Evolutionary conservation across 164 flowering plant genomes (phyloP).

Genomic region (Brasenia schreberi): DNA sequence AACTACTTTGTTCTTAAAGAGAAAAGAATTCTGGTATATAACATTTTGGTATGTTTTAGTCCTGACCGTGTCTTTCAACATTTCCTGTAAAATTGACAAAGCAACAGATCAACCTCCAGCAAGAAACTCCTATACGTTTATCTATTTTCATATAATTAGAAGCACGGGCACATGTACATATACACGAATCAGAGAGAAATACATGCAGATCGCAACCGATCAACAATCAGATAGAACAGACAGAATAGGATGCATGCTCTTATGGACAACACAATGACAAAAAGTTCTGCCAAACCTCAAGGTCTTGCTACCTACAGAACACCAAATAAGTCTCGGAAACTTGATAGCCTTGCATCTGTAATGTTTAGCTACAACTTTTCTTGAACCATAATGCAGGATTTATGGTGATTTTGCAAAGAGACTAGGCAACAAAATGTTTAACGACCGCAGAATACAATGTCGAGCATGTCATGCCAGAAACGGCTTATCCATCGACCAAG

Average conservation of each 20-base stretch:
- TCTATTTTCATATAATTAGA: not conserved
- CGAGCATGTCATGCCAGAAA: not conserved
- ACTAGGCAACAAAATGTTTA: no score
- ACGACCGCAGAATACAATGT: no score
- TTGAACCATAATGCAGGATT: not conserved
- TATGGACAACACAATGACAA: not conserved
- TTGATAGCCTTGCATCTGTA: not conserved
- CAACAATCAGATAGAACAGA: no score
- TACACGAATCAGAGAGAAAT: no score
- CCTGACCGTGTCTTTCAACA: constrained; percentile 91
- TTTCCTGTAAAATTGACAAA: constrained; percentile 45
- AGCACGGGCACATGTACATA: not conserved
- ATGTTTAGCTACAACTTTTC: not conserved
- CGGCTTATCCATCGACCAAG: constrained; percentile 2
- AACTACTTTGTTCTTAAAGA: constrained; percentile 77
- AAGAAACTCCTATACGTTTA: not conserved
- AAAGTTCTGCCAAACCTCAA: not conserved
- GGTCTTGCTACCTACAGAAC: not conserved
- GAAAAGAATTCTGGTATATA: constrained; percentile 72
- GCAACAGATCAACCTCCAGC: constrained; percentile 1
- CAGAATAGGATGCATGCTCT: no score
- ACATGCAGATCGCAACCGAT: no score
- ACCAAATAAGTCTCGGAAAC: not conserved
- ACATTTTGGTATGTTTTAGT: constrained; percentile 98
- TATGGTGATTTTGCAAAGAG: no score